Evolutionary conservation across 129 eudicot genomes (phyloP).

Genomic region (Saussurea involucrata): DNA sequence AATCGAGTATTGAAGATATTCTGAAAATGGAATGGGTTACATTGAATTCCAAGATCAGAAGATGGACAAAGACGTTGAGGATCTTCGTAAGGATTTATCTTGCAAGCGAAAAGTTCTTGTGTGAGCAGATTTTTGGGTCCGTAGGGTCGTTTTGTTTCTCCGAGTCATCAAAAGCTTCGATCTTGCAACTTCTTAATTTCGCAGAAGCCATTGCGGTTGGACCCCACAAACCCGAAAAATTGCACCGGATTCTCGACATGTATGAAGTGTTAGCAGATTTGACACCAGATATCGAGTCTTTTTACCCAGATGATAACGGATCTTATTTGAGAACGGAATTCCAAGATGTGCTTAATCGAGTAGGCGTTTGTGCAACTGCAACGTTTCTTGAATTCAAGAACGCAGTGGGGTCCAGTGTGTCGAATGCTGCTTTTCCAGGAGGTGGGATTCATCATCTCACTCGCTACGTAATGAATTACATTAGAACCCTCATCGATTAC

Average conservation of each 20-base stretch:
- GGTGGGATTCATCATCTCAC: conserved; percentile 92
- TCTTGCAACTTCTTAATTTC: conserved; percentile 69
- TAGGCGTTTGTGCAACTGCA: conserved; percentile 67
- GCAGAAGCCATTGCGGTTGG: conserved; percentile 83
- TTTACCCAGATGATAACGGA: conserved; percentile 53
- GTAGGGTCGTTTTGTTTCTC: conserved; percentile 49
- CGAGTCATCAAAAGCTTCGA: conserved; percentile 65
- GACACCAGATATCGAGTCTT: conserved; percentile 53
- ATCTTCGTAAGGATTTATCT: conserved; percentile 72
- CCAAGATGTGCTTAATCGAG: conserved; percentile 44
- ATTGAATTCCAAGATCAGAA: conserved; percentile 61
- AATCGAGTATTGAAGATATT: conserved; percentile 76
- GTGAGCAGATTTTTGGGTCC: conserved; percentile 71
- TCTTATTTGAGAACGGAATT: conserved; percentile 46
- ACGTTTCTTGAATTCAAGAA: conserved; percentile 78
- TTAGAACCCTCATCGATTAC: conserved; percentile 56
- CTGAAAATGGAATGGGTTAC: conserved; percentile 81
- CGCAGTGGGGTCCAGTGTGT: conserved; percentile 57
- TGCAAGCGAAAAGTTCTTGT: conserved; percentile 62
- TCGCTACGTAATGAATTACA: conserved; percentile 85
- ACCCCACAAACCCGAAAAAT: conserved; percentile 77
- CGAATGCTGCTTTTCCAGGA: conserved; percentile 67
- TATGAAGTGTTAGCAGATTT: conserved; percentile 71
- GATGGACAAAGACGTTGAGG: conserved; percentile 73
- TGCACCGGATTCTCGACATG: conserved; percentile 78